Percentiles rank a stretch among this genome's conserved stretches.
Evolutionary conservation across 176 grass and related monocot genomes (phyloP).

Genomic region (Oryza punctata): DNA sequence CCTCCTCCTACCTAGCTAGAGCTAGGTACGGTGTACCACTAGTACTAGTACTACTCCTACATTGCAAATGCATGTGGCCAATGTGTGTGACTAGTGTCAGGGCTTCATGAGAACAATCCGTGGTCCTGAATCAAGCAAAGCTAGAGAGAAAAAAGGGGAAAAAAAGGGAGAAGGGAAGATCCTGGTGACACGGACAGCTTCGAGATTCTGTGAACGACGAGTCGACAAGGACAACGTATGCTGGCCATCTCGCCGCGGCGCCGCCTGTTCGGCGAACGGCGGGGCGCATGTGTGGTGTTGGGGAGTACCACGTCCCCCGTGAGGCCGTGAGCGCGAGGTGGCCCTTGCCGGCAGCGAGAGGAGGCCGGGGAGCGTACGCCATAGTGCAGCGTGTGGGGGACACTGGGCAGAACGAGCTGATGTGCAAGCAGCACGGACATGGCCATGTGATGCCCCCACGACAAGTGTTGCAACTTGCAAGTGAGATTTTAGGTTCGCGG

Average conservation of each 20-base stretch:
- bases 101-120: conserved; percentile 24
- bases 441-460: neutral
- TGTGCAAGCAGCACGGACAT: neutral
- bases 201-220: conserved; percentile 34
- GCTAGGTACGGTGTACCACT: neutral
- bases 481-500: too few species aligned
- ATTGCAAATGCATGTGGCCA: conserved; percentile 31
- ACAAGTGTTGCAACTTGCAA: too few species aligned
- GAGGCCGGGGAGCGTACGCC: neutral
- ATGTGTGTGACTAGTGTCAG: conserved; percentile 34
- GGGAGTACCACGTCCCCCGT: neutral
- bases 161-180: neutral
- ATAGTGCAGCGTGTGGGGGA: neutral
- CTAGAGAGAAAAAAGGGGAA: neutral
- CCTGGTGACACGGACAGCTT: conserved; percentile 30
- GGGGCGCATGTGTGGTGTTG: conserved; percentile 8
- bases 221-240: conserved; percentile 24
- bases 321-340: neutral
- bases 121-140: conserved; percentile 33
- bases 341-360: neutral
- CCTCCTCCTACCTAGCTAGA: neutral
- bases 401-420: neutral
- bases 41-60: neutral
- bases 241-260: neutral
- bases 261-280: neutral